Base-by-base conservation (phyloP, 768 basidiomycete genomes). In the Naganishia friedmannii region DNA sequence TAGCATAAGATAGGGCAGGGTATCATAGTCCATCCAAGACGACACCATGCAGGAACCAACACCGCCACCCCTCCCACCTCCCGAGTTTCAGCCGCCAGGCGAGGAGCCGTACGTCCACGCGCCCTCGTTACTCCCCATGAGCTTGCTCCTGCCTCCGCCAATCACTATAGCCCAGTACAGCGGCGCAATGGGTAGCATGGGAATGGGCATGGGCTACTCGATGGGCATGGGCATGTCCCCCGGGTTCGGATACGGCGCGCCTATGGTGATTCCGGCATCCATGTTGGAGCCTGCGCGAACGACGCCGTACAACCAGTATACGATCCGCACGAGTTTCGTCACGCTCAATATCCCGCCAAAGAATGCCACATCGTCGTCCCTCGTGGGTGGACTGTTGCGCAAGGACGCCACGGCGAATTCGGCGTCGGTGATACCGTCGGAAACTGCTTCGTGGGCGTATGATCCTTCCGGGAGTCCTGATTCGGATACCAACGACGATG, bases 321-420 rank as follows among this genome's bases (percentile, higher is more conserved):
- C 79, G 15, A 74, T 77, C 29, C 70, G 71, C 28, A 76, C 78
- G 74, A 72, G 72, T 23, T 80, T 73, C 48, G 76, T 77, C 46
- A 78, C 71, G 39, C 70, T 80, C 15, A 77, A 72, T 65, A 77
- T 78, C 70, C 73, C 78, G 17, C 75, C 77, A 65, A 66, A 54
- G n/a, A 69, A 21, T 23, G 70, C 53, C 12, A 74, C 45, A 26
- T 57, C 56, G 31, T 32, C 32, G 26, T 51, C 48, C 48, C 32
- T 54, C 32, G 68, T 78, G 10, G 76, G 74, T 10, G 77, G 75
- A 26, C 51, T 73, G 57, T 63, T 80, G 32, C 74, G 77, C 28
- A 58, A 63, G 57, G 56, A 53, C 21, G 26, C n/a, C 13, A 28
- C 53, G 34, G 58, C 56, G 31, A 69, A 42, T 26, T 31, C 23